A percentile compares a stretch with the other conserved stretches of the same genome.
Conservation (phyloP, 108 stramenopile genomes). For the Chaetoceros tenuissimus region DNA sequence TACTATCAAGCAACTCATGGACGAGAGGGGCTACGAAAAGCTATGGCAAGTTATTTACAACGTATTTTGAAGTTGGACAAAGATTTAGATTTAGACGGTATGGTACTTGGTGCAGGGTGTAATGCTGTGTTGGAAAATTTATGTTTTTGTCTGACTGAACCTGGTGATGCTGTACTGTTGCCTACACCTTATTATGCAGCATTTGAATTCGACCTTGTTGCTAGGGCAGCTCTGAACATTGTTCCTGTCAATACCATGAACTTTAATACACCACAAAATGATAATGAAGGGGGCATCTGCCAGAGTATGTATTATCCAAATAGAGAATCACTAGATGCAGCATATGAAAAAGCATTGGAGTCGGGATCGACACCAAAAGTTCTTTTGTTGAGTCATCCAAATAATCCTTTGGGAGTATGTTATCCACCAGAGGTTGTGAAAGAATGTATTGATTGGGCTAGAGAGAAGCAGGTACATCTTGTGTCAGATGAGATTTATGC, state of each 20-base stretch:
- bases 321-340: conserved; percentile 42
- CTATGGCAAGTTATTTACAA: conserved; percentile 55
- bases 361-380: conserved; percentile 45
- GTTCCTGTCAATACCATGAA: conserved; percentile 47
- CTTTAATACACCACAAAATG: conserved; percentile 26
- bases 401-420: conserved; percentile 78
- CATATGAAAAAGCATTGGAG: conserved; percentile 31
- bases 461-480: conserved; percentile 65
- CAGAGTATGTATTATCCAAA: conserved; percentile 52
- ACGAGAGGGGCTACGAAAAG: conserved; percentile 28
- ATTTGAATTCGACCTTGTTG: conserved; percentile 85
- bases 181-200: conserved; percentile 92
- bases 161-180: conserved; percentile 79
- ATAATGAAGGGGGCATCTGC: conserved; percentile 2
- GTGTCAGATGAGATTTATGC: conserved; percentile 87
- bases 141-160: conserved; percentile 66
- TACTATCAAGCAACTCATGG: conserved; percentile 86
- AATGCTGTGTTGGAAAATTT: conserved; percentile 85
- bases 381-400: conserved; percentile 69
- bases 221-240: conserved; percentile 55
- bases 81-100: conserved; percentile 47
- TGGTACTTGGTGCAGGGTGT: conserved; percentile 76
- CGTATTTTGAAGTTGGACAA: conserved; percentile 26
- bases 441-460: conserved; percentile 74
- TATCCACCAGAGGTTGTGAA: conserved; percentile 62